These are phyloP conservation scores for Boletus edulis DNA, from an alignment of 768 basidiomycete genomes.

Conservation along the genomic window DNA sequence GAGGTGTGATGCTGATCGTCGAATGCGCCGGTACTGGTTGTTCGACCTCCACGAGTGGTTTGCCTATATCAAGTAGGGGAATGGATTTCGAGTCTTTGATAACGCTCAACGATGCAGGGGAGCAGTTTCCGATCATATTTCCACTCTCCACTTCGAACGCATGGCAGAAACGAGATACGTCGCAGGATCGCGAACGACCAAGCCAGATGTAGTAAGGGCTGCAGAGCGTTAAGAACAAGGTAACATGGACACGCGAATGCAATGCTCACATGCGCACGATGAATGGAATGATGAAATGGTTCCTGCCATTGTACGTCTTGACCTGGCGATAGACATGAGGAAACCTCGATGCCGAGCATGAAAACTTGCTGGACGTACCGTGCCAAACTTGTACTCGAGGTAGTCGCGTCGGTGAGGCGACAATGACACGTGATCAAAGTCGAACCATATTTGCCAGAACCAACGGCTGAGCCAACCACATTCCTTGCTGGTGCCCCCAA, in stretches of 20 bases:
- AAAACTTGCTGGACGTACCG: conserved; percentile 37
- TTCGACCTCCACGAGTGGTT: conserved; percentile 31
- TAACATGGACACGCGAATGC: neutral
- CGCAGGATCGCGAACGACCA: conserved; percentile 61
- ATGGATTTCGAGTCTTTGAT: conserved; percentile 36
- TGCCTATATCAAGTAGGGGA: conserved; percentile 42
- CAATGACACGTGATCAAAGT: conserved; percentile 53
- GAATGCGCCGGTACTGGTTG: conserved; percentile 19
- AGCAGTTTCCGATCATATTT: conserved; percentile 52
- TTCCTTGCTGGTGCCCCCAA: conserved; percentile 59
- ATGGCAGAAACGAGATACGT: conserved; percentile 53
- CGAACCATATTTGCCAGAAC: conserved; percentile 80
- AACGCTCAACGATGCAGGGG: conserved; percentile 36
- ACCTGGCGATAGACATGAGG: conserved; percentile 30
- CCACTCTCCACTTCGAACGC: conserved; percentile 65
- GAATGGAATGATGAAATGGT: conserved; percentile 65
- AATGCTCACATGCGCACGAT: conserved; percentile 57
- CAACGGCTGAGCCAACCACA: conserved; percentile 65
- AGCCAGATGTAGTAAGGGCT: conserved; percentile 77
- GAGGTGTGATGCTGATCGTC: conserved; percentile 50
- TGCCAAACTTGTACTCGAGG: conserved; percentile 77
- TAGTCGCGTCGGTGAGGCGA: conserved; percentile 64
- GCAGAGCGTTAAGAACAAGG: neutral
- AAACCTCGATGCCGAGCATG: neutral
- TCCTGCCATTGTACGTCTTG: conserved; percentile 72